phyloP scores from a whole-genome alignment of 208 protist species.

The Leishmania amazonensis region DNA sequence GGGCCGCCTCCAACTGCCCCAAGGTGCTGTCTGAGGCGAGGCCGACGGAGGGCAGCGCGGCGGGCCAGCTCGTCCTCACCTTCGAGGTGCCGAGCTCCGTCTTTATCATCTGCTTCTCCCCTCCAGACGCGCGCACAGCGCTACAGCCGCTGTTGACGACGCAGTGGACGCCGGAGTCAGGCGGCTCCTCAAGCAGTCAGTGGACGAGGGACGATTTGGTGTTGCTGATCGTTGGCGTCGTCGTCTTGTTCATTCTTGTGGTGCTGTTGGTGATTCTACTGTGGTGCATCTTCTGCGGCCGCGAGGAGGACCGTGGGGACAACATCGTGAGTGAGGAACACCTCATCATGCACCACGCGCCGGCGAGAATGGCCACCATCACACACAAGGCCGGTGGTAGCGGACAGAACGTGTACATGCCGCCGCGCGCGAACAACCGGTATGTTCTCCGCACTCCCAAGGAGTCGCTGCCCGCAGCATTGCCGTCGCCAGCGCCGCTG shows the following conservation, averaged over 20 bases:
- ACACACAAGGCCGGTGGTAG: neutral
- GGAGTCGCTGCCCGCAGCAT: neutral
- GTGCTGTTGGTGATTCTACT: constrained; percentile 65
- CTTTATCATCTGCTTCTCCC: constrained; percentile 77
- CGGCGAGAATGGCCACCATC: neutral
- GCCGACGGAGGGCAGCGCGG: constrained; percentile 11
- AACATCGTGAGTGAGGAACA: constrained; percentile 11
- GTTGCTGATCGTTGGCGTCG: constrained; percentile 77
- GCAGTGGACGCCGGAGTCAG: constrained; percentile 16
- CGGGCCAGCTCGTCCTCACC: constrained; percentile 38
- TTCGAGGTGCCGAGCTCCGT: constrained; percentile 33
- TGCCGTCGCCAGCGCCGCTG: constrained; percentile 4
- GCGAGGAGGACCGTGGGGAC: constrained; percentile 3
- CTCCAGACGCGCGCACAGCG: constrained; percentile 39
- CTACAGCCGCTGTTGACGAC: constrained; percentile 44
- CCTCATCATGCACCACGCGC: constrained; percentile 7
- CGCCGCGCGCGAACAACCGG: constrained; percentile 77
- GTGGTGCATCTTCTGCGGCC: constrained; percentile 58
- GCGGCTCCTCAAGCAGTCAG: neutral
- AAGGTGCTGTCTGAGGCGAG: constrained; percentile 23
- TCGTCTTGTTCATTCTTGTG: constrained; percentile 77
- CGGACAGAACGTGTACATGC: constrained; percentile 46
- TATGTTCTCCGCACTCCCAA: constrained; percentile 44
- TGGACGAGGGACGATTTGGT: constrained; percentile 66
- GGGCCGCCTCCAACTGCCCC: constrained; percentile 34